phyloP scores from a whole-genome alignment of 352 stramenopile genomes.

The Paralagenidium karlingii region DNA sequence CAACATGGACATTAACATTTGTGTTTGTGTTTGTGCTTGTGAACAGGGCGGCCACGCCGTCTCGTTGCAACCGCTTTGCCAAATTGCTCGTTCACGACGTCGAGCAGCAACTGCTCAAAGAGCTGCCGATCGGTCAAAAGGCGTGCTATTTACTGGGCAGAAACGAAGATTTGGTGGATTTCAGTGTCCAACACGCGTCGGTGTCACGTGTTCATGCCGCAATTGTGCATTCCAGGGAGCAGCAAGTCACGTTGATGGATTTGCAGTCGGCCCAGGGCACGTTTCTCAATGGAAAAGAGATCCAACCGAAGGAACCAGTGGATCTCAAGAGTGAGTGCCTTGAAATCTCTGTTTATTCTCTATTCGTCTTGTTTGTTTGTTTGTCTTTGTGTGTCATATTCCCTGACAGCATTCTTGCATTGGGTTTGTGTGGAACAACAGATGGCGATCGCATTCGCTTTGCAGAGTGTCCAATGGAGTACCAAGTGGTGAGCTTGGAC shows the following conservation, averaged over 20 bases:
- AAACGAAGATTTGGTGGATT: conserved; percentile 63
- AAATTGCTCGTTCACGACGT: conserved; percentile 40
- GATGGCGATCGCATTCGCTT: conserved; percentile 42
- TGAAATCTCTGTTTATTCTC: neutral
- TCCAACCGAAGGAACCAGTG: conserved; percentile 28
- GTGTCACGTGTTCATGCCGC: conserved; percentile 73
- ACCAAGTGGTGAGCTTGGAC: conserved; percentile 20
- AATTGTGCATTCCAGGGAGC: conserved; percentile 43
- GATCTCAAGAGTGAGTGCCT: conserved; percentile 16
- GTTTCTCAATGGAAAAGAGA: conserved; percentile 60
- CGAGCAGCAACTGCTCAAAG: conserved; percentile 20
- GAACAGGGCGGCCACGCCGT: conserved; percentile 33
- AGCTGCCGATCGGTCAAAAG: conserved; percentile 25
- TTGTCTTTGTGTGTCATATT: neutral
- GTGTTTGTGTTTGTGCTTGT: no score
- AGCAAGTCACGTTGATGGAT: conserved; percentile 47
- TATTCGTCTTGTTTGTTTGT: neutral
- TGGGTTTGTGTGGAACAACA: conserved; percentile 2
- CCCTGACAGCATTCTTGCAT: neutral
- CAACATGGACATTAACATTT: no score
- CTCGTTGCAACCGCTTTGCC: conserved; percentile 23
- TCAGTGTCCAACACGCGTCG: conserved; percentile 61
- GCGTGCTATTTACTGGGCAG: conserved; percentile 63
- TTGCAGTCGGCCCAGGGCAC: conserved; percentile 76
- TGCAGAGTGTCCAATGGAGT: conserved; percentile 45